Percentiles rank a stretch among this genome's conserved stretches.
phyloP scores from a whole-genome alignment of 768 basidiomycete genomes.

The Rhodotorula sphaerocarpa region DNA sequence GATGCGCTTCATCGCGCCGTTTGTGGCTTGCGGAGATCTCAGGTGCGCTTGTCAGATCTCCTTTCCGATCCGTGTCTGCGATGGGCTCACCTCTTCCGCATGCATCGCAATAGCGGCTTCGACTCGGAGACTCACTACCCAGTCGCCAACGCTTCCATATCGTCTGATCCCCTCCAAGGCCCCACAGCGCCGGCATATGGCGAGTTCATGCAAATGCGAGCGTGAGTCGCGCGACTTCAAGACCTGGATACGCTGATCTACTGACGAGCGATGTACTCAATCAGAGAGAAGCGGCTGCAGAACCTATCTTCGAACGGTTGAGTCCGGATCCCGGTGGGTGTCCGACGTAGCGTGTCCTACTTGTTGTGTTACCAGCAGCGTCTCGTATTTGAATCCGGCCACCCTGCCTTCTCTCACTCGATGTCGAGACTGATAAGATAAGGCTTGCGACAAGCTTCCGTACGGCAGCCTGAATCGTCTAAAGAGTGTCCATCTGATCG shows the following conservation, averaged over 20 bases:
- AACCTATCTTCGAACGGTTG: neutral
- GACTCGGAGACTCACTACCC: conserved; percentile 39
- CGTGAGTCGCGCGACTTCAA: neutral
- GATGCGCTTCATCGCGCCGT: conserved; percentile 38
- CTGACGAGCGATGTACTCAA: too few species aligned
- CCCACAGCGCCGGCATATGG: conserved; percentile 37
- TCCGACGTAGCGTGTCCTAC: too few species aligned
- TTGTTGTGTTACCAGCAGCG: too few species aligned
- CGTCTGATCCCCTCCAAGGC: conserved; percentile 28
- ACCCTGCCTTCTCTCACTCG: too few species aligned
- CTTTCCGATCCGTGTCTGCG: neutral
- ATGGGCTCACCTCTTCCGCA: neutral
- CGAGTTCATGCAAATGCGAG: conserved; percentile 31
- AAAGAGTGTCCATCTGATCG: too few species aligned
- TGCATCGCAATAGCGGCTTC: conserved; percentile 26
- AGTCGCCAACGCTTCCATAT: conserved; percentile 3
- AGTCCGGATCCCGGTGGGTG: too few species aligned
- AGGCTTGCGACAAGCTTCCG: too few species aligned
- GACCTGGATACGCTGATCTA: too few species aligned
- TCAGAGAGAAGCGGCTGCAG: too few species aligned
- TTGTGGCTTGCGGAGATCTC: conserved; percentile 40
- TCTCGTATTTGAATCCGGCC: too few species aligned
- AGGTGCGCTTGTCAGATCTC: conserved; percentile 32
- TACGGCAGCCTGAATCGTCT: too few species aligned
- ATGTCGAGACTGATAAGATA: too few species aligned